phyloP scores from a whole-genome alignment of 2,329 filamentous ascomycete species.

The Gyromitra esculenta region DNA sequence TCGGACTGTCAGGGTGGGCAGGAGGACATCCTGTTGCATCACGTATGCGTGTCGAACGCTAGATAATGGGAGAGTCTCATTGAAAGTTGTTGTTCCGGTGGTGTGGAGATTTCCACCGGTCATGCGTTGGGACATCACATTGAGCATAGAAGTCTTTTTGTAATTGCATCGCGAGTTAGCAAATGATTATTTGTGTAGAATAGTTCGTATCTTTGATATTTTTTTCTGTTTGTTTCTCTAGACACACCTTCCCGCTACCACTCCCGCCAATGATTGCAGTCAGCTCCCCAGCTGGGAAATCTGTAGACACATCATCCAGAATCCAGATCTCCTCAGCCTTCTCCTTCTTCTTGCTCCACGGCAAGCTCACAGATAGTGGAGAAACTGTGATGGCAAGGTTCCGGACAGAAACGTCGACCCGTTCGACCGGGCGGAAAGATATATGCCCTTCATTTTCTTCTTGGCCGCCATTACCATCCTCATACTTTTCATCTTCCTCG shows the following conservation, averaged over 20 bases:
- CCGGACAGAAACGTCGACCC: slow-evolving; percentile 61
- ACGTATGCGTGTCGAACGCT: slow-evolving; percentile 74
- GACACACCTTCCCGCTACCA: slow-evolving; percentile 71
- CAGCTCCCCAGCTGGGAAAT: slow-evolving; percentile 72
- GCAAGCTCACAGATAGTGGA: slow-evolving; percentile 42
- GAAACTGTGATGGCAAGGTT: slow-evolving; percentile 58
- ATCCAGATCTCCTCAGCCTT: slow-evolving; percentile 60
- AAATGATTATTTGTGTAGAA: slow-evolving; percentile 13
- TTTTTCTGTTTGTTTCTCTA: slow-evolving; percentile 1
- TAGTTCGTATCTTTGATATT: slow-evolving; percentile 3
- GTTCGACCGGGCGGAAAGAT: slow-evolving; percentile 61
- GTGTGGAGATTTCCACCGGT: slow-evolving; percentile 66
- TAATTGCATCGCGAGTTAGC: slow-evolving; percentile 12
- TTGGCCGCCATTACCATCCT: neutral
- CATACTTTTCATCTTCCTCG: neutral
- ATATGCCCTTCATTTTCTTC: slow-evolving; percentile 56
- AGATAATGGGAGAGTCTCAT: slow-evolving; percentile 65
- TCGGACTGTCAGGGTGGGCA: slow-evolving; percentile 77
- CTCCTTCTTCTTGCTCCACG: slow-evolving; percentile 28
- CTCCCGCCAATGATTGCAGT: slow-evolving; percentile 80
- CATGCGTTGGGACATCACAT: slow-evolving; percentile 76
- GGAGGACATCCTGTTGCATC: slow-evolving; percentile 78
- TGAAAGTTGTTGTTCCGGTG: slow-evolving; percentile 70
- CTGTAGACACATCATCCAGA: slow-evolving; percentile 71
- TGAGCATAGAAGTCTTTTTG: slow-evolving; percentile 70